Evolutionary conservation across 192 early-diverging fungal genomes (phyloP).

Genomic region (Chytriomyces hyalinus): DNA sequence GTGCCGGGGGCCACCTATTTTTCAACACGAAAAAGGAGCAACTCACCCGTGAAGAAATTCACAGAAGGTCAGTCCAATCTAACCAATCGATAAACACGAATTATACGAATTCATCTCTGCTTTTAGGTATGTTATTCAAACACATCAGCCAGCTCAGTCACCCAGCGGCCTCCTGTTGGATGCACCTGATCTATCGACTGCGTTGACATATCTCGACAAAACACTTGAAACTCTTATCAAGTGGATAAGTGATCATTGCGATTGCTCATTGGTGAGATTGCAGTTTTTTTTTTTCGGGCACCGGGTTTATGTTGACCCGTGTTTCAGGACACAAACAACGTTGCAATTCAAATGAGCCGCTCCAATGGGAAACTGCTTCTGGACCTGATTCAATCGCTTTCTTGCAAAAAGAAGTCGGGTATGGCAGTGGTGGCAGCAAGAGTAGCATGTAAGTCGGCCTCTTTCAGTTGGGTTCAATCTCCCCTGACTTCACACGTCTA

Average conservation of each 20-base stretch:
- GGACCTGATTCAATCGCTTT: conserved; percentile 51
- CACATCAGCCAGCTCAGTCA: conserved; percentile 8
- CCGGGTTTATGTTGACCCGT: not conserved
- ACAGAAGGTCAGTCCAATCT: conserved; percentile 29
- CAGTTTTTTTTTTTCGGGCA: not conserved
- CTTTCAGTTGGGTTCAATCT: not conserved
- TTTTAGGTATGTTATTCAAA: not conserved
- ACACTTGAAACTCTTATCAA: conserved; percentile 40
- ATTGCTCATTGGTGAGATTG: conserved; percentile 12
- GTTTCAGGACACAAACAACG: conserved; percentile 30
- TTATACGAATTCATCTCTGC: not conserved
- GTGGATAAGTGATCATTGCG: conserved; percentile 54
- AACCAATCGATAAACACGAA: not conserved
- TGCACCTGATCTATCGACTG: not conserved
- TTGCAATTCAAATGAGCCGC: conserved; percentile 34
- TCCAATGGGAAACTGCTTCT: conserved; percentile 39
- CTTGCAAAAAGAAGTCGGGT: conserved; percentile 43
- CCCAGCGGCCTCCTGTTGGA: conserved; percentile 52
- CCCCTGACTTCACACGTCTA: too few relatives aligned
- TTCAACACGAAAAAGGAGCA: conserved; percentile 28
- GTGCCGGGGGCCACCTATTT: conserved; percentile 10
- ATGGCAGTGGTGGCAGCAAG: not conserved
- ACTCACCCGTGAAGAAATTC: conserved; percentile 26
- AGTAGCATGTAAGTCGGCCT: conserved; percentile 1
- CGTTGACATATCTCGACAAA: conserved; percentile 12